A percentile compares a stretch with the other conserved stretches of the same genome.
Conservation (phyloP, 106 monocot genomes). For the Agapanthus africanus region DNA sequence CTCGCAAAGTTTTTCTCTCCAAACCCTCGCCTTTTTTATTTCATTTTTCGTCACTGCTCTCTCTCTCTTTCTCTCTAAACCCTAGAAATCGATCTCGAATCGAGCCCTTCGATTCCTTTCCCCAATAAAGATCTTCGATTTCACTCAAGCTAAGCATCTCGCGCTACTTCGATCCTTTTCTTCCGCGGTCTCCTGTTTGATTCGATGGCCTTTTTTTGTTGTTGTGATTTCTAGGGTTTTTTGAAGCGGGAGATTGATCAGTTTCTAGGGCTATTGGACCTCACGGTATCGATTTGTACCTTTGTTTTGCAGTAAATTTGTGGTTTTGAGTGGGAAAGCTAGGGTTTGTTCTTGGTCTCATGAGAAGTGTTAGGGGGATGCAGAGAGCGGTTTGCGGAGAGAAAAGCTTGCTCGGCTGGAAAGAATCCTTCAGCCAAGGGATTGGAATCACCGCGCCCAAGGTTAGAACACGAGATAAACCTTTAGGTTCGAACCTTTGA, state of each 20-base stretch:
- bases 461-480: slow-evolving; percentile 71
- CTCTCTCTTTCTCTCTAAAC: slow-evolving; percentile 7
- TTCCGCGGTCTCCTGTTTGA: neutral
- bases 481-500: slow-evolving; percentile 25
- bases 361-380: slow-evolving; percentile 28
- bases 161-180: neutral
- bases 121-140: neutral
- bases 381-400: slow-evolving; percentile 22
- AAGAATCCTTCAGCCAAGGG: slow-evolving; percentile 26
- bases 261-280: neutral
- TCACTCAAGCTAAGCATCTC: slow-evolving; percentile 4
- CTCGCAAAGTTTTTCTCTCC: neutral
- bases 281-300: neutral
- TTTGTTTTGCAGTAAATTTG: neutral
- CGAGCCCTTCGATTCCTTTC: neutral
- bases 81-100: slow-evolving; percentile 8
- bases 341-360: slow-evolving; percentile 19
- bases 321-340: slow-evolving; percentile 1
- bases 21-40: neutral
- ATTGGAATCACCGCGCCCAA: slow-evolving; percentile 24
- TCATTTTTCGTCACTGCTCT: neutral
- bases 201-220: neutral
- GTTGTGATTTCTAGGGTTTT: neutral
- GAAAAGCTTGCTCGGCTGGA: slow-evolving; percentile 20
- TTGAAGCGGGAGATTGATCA: slow-evolving; percentile 1